Base-by-base conservation (phyloP, 2,329 filamentous ascomycete species). In the Cladophialophora yegresii region DNA sequence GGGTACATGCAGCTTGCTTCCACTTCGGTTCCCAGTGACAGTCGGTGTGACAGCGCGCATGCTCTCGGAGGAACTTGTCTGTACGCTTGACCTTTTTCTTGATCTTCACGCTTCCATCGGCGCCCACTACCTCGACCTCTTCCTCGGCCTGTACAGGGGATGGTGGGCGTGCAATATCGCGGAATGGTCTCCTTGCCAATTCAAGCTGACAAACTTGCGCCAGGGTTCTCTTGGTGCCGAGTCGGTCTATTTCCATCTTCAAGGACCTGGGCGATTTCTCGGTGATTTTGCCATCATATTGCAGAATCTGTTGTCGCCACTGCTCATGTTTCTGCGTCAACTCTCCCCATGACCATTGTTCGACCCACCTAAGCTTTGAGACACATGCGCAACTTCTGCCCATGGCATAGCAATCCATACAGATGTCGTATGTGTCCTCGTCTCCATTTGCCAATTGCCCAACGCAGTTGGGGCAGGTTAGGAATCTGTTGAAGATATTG, bases 331-430 rank as follows among this genome's bases (percentile, higher is more conserved):
- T 89, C 57, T 87, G 81, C 0, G 87, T 82, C 10, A 99, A 81
- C 13, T 92, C 87, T 49, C 86, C 83, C 93, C 93, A 98, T 12
- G 85, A 81, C 84, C 93, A 97, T 74, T 98, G 95, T 74, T 99
- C 93, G 57, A 91, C 92, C 93, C 93, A 99, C 66, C 85, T 87
- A 10, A 96, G 84, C 10, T 87, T 87, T 3, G 93, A 96, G 57
- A 96, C 84, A 73, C 95, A 99, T 2, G 85, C 86, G 74, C 95
- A 99, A 53, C 93, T 96, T 58, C 95, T 87, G 23, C 95, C 95
- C 90, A 98, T 96, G n/a, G 88, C 90, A 73, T 96, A 99, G 74
- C 95, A 99, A 71, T 99, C 95, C 90, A 99, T 93, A 73, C 95
- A 99, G 23, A 99, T 84, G 75, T 99, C 95, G 74, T 98, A 99